Evolutionary conservation across 1,284 basidiomycete genomes (phyloP).

Genomic region (Athelia sp.): DNA sequence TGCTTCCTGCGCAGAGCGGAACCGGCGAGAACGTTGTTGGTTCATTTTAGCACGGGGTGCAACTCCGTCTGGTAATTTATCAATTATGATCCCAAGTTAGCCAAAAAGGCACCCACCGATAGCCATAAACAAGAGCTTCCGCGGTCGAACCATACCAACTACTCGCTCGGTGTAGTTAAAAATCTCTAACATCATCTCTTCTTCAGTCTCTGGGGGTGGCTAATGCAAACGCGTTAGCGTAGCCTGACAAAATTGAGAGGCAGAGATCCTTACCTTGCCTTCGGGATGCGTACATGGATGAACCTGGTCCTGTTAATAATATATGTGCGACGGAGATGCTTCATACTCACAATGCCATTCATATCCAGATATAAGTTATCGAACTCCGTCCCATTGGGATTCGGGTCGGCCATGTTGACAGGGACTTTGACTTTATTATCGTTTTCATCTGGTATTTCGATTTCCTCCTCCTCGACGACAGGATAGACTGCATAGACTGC

Average conservation of each 20-base stretch:
- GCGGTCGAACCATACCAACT: conserved; percentile 94
- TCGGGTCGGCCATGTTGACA: conserved; percentile 77
- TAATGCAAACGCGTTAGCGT: conserved; percentile 21
- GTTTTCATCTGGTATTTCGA: conserved; percentile 62
- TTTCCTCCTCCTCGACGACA: conserved; percentile 81
- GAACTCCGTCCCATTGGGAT: conserved; percentile 96
- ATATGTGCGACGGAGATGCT: not conserved
- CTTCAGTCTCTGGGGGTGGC: conserved; percentile 95
- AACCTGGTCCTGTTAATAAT: conserved; percentile 47
- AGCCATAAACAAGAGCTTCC: conserved; percentile 96
- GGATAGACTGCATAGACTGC: conserved; percentile 49
- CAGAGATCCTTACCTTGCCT: conserved; percentile 62
- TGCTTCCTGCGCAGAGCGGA: conserved; percentile 93
- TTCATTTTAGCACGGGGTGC: conserved; percentile 99
- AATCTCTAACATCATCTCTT: conserved; percentile 99
- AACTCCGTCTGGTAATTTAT: conserved; percentile 76
- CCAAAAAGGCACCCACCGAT: conserved; percentile 60
- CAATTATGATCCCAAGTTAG: not conserved
- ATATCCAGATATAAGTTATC: conserved; percentile 96
- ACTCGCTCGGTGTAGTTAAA: conserved; percentile 97
- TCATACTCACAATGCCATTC: conserved; percentile 74
- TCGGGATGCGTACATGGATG: conserved; percentile 99
- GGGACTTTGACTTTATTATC: conserved; percentile 72
- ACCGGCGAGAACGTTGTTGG: conserved; percentile 94
- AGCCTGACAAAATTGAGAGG: conserved; percentile 5